Evolutionary conservation across 805 yeast genomes (phyloP), one percentile per base, ranked within the genome.

Genomic region (Schizosaccharomyces japonicus): DNA sequence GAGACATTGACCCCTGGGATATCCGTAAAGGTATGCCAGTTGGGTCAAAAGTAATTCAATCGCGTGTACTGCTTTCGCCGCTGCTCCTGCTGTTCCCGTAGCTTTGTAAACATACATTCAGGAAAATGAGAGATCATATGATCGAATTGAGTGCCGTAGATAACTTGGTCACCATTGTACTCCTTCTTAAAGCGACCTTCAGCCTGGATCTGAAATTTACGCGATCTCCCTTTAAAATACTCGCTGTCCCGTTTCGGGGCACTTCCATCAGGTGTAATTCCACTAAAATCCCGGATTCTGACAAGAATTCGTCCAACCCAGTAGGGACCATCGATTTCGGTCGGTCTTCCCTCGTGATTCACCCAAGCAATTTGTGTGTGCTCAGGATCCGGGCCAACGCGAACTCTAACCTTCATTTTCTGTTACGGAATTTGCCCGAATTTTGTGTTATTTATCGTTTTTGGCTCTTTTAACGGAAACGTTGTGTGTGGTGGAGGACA

Each of bases 161-260:
- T 28, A 19, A 45, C 39, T 21, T 45, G 47, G 26, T 45, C 39
- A 6, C 47, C 47, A 23, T 29, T 45, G 39, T 45, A 45, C 6
- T 25, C 39, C 15, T 31, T 25, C 39, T 45, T 45, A 15, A 45
- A 45, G 4, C 47, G 34, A 15, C 47, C 47, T 31, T 45, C 47
- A 7, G 39, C 47, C 33, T 45, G 47, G 10, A 45, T 45, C 10
- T 45, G 47, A 31, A 45, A 45, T 39, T 45, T 45, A 17, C 47
- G 15, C 17, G 39, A 30, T 13, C 47, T 44, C 5, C 47, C 47
- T 6, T 23, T 21, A 31, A 45, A 45, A 31, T 45, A 45, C 15
- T 15, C 39, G 26, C 28, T 17, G 21, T 29, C 33, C 11, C 39
- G 13, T 11, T 30, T 29, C 4, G 47, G 47, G 8, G 34, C 40